A percentile compares a stretch with the other conserved stretches of the same genome.
These are phyloP conservation scores for Aspergillus oerlinghausenensis DNA, from an alignment of 2,329 filamentous ascomycete species.

Conservation along the genomic window DNA sequence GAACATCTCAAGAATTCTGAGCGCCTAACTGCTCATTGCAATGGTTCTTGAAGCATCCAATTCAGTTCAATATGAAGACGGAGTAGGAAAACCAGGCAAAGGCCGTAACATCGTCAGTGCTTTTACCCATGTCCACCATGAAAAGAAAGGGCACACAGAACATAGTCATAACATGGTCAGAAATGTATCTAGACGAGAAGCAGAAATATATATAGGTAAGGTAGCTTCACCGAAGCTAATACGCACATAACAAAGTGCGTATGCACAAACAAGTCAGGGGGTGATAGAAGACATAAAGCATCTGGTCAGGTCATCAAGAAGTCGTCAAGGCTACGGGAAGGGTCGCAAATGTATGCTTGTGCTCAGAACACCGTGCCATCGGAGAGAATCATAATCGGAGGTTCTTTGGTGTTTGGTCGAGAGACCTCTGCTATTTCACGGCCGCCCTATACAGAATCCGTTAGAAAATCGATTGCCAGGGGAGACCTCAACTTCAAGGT, in stretches of 20 bases:
- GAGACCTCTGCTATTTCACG: conserved; percentile 94
- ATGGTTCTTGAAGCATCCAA: neutral
- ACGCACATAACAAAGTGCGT: neutral
- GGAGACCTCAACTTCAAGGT: neutral
- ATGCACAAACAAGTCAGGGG: neutral
- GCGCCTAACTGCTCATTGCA: neutral
- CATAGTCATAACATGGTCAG: conserved; percentile 5
- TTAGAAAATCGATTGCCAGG: conserved; percentile 17
- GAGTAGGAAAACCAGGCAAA: neutral
- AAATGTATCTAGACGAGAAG: conserved; percentile 8
- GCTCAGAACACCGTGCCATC: conserved; percentile 90
- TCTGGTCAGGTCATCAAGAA: conserved; percentile 30
- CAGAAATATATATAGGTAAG: conserved; percentile 6
- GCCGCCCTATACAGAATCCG: conserved; percentile 60
- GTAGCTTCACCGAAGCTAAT: neutral
- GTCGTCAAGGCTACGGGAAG: conserved; percentile 27
- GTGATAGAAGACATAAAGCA: conserved; percentile 12
- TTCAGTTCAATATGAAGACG: neutral
- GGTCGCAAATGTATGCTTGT: conserved; percentile 12
- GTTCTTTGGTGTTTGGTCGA: conserved; percentile 91
- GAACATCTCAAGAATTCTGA: neutral
- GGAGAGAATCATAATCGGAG: conserved; percentile 91
- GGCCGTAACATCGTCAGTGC: neutral
- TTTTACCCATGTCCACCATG: conserved; percentile 1
- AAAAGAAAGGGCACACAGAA: conserved; percentile 11